phyloP scores from a whole-genome alignment of 148 eudicot species.

The Fagopyrum esculentum region DNA sequence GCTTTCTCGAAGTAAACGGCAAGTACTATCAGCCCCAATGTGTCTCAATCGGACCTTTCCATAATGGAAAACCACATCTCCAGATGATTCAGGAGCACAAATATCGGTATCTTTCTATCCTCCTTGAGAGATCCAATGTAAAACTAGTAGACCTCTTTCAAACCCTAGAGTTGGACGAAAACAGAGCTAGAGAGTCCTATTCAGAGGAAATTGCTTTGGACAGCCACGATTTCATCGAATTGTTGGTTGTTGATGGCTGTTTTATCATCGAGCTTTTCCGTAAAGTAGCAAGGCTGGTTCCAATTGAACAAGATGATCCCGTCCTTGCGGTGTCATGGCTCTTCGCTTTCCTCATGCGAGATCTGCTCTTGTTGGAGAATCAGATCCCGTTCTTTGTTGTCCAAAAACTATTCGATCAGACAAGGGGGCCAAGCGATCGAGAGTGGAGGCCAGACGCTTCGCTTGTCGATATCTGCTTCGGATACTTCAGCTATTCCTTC shows the following conservation, averaged over 20 bases:
- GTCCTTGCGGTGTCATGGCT: constrained; percentile 55
- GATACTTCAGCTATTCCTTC: not conserved
- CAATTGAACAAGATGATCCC: constrained; percentile 48
- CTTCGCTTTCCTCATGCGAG: constrained; percentile 44
- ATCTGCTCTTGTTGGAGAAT: constrained; percentile 61
- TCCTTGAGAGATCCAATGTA: constrained; percentile 25
- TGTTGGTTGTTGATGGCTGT: constrained; percentile 80
- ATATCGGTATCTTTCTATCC: constrained; percentile 48
- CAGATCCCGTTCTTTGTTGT: constrained; percentile 64
- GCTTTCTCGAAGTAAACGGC: constrained; percentile 41
- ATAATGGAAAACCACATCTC: constrained; percentile 37
- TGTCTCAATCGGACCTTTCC: constrained; percentile 65
- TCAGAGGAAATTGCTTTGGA: constrained; percentile 26
- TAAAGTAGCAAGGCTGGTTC: constrained; percentile 31
- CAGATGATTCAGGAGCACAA: constrained; percentile 73
- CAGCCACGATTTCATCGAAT: constrained; percentile 38
- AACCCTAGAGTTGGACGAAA: constrained; percentile 36
- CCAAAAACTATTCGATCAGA: constrained; percentile 42
- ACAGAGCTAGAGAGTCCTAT: constrained; percentile 43
- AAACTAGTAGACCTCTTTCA: constrained; percentile 25
- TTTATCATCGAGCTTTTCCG: constrained; percentile 66
- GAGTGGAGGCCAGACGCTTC: not conserved
- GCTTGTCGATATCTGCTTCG: constrained; percentile 1
- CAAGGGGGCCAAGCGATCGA: constrained; percentile 3
- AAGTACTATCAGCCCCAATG: constrained; percentile 47